phyloP scores from a whole-genome alignment of 208 protist genomes.

The Angomonas ambiguus region DNA sequence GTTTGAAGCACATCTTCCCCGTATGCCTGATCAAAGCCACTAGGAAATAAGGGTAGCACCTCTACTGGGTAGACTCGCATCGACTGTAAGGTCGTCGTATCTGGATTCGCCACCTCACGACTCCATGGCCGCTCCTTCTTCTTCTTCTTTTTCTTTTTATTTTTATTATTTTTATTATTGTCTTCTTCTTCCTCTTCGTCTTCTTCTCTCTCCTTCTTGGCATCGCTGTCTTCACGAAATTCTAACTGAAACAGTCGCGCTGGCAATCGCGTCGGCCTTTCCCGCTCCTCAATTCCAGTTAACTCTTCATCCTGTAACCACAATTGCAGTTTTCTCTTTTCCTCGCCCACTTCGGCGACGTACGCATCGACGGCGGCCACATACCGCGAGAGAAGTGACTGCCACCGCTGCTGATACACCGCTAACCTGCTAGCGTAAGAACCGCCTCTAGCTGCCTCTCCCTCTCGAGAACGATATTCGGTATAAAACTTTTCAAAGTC shows the following conservation, averaged over 20 bases:
- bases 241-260: no score
- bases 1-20: no score
- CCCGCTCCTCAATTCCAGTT: neutral
- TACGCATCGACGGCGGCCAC: neutral
- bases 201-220: neutral
- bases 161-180: conserved; percentile 8
- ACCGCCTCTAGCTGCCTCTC: no score
- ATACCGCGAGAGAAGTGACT: neutral
- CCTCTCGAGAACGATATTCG: neutral
- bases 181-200: neutral
- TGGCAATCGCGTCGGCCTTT: no score
- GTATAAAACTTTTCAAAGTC: neutral
- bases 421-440: no score
- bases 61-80: neutral
- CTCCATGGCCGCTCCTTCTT: no score
- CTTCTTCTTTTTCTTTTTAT: no score
- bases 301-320: neutral
- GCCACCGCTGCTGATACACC: no score
- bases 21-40: no score
- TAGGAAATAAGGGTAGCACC: neutral
- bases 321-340: neutral
- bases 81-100: neutral
- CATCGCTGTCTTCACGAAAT: no score
- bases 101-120: no score
- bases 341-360: neutral